phyloP scores from a whole-genome alignment of 2,329 filamentous ascomycete genomes.

The Botryotinia narcissicola region DNA sequence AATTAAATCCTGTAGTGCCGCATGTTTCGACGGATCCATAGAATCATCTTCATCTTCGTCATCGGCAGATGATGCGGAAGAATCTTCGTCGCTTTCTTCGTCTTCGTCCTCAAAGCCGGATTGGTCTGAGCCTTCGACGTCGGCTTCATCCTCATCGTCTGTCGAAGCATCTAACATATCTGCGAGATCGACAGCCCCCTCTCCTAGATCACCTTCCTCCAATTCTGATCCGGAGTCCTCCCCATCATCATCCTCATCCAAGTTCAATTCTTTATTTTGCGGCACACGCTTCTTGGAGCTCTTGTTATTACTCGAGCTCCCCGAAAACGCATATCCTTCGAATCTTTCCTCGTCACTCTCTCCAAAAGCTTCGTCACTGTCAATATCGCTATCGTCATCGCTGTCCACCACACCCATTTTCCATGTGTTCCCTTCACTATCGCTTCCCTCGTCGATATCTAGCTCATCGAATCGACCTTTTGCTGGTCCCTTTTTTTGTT shows the following conservation, averaged over 20 bases:
- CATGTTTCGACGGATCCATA: slow-evolving; percentile 50
- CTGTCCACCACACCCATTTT: slow-evolving; percentile 62
- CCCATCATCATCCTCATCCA: slow-evolving; percentile 48
- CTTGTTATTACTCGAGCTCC: slow-evolving; percentile 47
- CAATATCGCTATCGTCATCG: slow-evolving; percentile 66
- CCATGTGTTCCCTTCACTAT: slow-evolving; percentile 69
- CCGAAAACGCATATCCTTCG: slow-evolving; percentile 64
- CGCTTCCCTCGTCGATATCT: slow-evolving; percentile 59
- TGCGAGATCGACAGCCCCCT: slow-evolving; percentile 40
- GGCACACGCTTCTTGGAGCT: slow-evolving; percentile 50
- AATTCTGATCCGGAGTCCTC: slow-evolving; percentile 47
- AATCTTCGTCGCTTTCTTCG: slow-evolving; percentile 55
- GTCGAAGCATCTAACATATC: slow-evolving; percentile 45
- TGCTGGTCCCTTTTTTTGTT: slow-evolving; percentile 32
- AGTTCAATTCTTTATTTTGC: slow-evolving; percentile 45
- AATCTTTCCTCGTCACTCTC: slow-evolving; percentile 70
- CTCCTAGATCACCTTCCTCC: slow-evolving; percentile 67
- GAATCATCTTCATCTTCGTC: slow-evolving; percentile 43
- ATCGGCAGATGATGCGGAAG: slow-evolving; percentile 48
- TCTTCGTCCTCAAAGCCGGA: slow-evolving; percentile 46
- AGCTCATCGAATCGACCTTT: slow-evolving; percentile 42
- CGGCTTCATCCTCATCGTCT: slow-evolving; percentile 64
- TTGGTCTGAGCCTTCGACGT: slow-evolving; percentile 37
- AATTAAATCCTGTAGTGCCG: slow-evolving; percentile 66
- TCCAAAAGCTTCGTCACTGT: slow-evolving; percentile 70